A percentile compares a stretch with the other conserved stretches of the same genome.
These are phyloP conservation scores for Trichomonas vaginalis DNA, from an alignment of 208 protist genomes.

Conservation along the genomic window DNA sequence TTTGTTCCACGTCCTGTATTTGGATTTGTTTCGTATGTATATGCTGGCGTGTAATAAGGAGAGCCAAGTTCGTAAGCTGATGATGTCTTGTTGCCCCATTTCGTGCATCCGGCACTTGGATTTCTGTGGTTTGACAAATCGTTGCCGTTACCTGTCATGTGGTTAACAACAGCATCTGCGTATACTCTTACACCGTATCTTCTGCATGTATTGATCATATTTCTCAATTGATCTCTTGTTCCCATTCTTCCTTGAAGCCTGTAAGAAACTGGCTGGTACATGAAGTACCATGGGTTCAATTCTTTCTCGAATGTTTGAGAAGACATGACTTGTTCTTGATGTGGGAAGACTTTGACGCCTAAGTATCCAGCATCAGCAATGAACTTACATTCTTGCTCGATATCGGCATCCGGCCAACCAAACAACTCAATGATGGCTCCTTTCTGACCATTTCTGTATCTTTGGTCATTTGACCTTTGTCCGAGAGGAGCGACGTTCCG, in stretches of 20 bases:
- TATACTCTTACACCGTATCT: slow-evolving; percentile 44
- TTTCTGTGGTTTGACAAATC: slow-evolving; percentile 38
- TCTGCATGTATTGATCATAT: slow-evolving; percentile 42
- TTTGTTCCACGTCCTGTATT: slow-evolving; percentile 28
- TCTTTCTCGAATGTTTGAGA: slow-evolving; percentile 34
- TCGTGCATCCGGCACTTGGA: slow-evolving; percentile 28
- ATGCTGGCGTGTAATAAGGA: slow-evolving; percentile 43
- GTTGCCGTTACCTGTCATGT: slow-evolving; percentile 49
- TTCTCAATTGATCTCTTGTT: slow-evolving; percentile 35
- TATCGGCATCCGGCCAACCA: slow-evolving; percentile 36
- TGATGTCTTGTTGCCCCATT: slow-evolving; percentile 37
- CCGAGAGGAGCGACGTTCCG: slow-evolving; percentile 31
- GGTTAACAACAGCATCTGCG: slow-evolving; percentile 51
- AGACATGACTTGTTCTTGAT: slow-evolving; percentile 46
- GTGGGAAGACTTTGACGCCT: slow-evolving; percentile 47
- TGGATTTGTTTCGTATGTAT: slow-evolving; percentile 31
- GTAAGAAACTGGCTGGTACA: slow-evolving; percentile 49
- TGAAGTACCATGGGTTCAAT: slow-evolving; percentile 53
- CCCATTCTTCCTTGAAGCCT: slow-evolving; percentile 41
- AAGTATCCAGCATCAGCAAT: slow-evolving; percentile 7
- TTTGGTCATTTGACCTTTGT: slow-evolving; percentile 27
- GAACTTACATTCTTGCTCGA: neutral
- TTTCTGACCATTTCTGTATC: slow-evolving; percentile 47
- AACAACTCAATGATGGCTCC: slow-evolving; percentile 50
- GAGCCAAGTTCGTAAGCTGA: slow-evolving; percentile 14